Percentiles rank a stretch among this genome's conserved stretches.
phyloP scores from a whole-genome alignment of 2,329 filamentous ascomycete species.

The Cephalotrichum gorgonifer region DNA sequence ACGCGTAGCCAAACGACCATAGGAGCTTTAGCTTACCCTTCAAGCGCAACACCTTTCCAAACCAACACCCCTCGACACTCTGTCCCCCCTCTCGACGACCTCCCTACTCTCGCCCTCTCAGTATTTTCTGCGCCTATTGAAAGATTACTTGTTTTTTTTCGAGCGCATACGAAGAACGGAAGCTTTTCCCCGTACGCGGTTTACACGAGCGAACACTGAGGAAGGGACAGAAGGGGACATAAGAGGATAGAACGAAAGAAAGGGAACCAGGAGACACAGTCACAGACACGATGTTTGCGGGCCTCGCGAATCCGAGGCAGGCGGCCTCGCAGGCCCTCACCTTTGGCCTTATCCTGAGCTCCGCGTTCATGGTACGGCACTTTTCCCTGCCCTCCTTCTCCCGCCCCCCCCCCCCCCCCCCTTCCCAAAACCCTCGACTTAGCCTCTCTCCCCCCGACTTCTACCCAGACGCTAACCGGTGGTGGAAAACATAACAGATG shows the following conservation, averaged over 20 bases:
- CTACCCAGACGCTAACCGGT: slow-evolving; percentile 10
- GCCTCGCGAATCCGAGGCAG: slow-evolving; percentile 67
- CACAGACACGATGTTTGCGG: slow-evolving; percentile 49
- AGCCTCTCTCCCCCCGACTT: neutral
- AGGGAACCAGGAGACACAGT: neutral
- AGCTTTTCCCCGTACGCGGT: too few species aligned
- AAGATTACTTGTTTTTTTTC: too few species aligned
- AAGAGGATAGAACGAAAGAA: neutral
- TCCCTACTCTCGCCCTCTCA: too few species aligned
- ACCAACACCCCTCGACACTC: too few species aligned
- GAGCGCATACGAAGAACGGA: too few species aligned
- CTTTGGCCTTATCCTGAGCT: slow-evolving; percentile 82
- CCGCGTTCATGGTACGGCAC: slow-evolving; percentile 69
- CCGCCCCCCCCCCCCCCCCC: neutral
- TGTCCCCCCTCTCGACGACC: too few species aligned
- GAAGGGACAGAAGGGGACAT: neutral
- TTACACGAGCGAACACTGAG: too few species aligned
- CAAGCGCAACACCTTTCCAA: too few species aligned
- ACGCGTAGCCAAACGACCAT: too few species aligned
- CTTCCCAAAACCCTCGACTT: neutral
- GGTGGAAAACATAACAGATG: slow-evolving; percentile 40
- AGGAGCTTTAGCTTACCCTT: too few species aligned
- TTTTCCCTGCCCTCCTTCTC: neutral
- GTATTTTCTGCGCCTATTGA: too few species aligned
- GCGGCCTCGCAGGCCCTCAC: slow-evolving; percentile 75